Conservation (phyloP, 192 early-diverging fungal genomes). For the Chytriomyces confervae region DNA sequence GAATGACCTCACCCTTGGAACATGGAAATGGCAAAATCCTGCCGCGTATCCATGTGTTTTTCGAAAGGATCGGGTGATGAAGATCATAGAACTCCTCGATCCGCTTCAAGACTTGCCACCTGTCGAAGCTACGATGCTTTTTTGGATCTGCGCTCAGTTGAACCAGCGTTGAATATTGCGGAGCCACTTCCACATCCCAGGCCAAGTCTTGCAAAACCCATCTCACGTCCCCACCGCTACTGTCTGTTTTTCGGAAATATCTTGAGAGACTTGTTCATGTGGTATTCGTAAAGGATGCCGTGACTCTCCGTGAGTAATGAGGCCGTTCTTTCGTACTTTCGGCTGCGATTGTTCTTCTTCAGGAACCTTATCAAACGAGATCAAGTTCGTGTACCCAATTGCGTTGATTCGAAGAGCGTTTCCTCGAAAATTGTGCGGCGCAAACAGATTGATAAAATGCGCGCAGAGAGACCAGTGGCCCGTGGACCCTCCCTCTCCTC, state of each 20-base stretch:
- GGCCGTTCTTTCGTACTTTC: conserved; percentile 12
- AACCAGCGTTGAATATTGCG: not conserved
- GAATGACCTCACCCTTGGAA: conserved; percentile 33
- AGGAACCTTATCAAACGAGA: conserved; percentile 36
- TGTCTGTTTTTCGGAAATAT: conserved; percentile 27
- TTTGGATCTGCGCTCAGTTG: not conserved
- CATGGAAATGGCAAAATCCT: conserved; percentile 30
- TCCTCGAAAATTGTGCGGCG: conserved; percentile 21
- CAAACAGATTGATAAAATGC: conserved; percentile 42
- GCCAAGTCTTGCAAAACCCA: conserved; percentile 28
- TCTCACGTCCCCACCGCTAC: conserved; percentile 36
- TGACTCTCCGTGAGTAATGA: conserved; percentile 38
- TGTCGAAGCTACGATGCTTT: not conserved
- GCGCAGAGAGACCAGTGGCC: conserved; percentile 46
- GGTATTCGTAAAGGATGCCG: conserved; percentile 47
- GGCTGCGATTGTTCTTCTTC: conserved; percentile 26
- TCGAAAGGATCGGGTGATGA: conserved; percentile 21
- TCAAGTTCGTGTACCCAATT: conserved; percentile 33
- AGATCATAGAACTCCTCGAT: conserved; percentile 37
- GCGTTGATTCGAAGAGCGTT: conserved; percentile 37
- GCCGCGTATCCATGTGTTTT: conserved; percentile 36
- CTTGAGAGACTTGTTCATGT: conserved; percentile 37
- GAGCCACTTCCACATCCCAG: conserved; percentile 23
- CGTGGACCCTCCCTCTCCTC: conserved; percentile 39
- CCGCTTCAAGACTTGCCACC: conserved; percentile 28